Conservation (phyloP, 805 yeast genomes). For the Starmerella kuoi region DNA sequence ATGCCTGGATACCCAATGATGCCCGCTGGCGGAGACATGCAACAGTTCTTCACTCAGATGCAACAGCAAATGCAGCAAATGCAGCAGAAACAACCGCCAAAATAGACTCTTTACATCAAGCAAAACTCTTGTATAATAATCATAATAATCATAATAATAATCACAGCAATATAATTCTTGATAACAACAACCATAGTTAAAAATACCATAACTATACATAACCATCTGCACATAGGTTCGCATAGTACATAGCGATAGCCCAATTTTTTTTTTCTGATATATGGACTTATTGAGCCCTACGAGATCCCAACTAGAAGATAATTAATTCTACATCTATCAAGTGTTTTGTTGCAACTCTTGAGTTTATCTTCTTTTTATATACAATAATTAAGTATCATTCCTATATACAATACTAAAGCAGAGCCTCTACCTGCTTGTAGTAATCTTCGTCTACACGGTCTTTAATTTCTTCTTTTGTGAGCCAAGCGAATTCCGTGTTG, state of each 20-base stretch:
- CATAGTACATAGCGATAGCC: no score
- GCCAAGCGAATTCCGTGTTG: constrained; percentile 57
- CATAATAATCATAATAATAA: no score
- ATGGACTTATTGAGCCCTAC: no score
- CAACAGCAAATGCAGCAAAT: constrained; percentile 17
- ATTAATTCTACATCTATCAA: no score
- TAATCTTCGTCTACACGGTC: constrained; percentile 42
- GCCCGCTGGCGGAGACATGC: constrained; percentile 20
- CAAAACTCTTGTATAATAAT: no score
- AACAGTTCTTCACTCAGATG: constrained; percentile 21
- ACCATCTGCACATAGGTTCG: no score
- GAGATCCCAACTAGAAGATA: no score
- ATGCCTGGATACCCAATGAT: constrained; percentile 31
- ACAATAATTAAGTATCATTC: neutral
- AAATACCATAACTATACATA: no score
- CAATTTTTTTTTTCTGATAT: no score
- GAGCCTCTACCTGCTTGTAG: constrained; percentile 28
- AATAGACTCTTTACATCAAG: neutral
- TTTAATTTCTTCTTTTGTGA: constrained; percentile 64
- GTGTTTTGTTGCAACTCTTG: no score
- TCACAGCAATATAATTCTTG: no score
- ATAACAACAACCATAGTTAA: no score
- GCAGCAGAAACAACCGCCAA: constrained; percentile 7
- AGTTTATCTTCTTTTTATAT: neutral
- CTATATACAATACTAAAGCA: constrained; percentile 15